phyloP scores from a whole-genome alignment of 1,284 basidiomycete genomes.

The Wolfiporia cocos region DNA sequence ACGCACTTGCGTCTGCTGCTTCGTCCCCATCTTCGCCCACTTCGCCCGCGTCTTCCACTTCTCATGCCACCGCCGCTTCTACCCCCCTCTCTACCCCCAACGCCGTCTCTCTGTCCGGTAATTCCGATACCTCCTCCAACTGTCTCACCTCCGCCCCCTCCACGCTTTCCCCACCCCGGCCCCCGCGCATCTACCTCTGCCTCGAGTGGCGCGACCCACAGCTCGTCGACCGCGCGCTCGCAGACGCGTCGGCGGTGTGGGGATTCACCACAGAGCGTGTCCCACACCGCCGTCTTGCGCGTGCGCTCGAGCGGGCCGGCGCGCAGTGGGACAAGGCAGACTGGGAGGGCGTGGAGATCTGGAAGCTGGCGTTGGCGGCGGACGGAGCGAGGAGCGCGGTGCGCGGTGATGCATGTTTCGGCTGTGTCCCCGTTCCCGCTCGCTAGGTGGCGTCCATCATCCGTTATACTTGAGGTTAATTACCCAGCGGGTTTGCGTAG shows the following conservation, averaged over 20 bases:
- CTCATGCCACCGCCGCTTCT: too few species aligned
- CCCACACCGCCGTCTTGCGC: constrained; percentile 52
- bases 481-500: too few species aligned
- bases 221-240: constrained; percentile 55
- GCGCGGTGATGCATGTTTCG: constrained; percentile 2
- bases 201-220: constrained; percentile 74
- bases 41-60: too few species aligned
- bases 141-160: background rate
- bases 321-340: constrained; percentile 56
- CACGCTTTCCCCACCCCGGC: constrained; percentile 18
- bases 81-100: constrained; percentile 9
- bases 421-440: background rate
- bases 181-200: constrained; percentile 58
- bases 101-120: constrained; percentile 9
- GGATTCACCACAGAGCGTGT: constrained; percentile 56
- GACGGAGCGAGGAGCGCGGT: background rate
- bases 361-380: constrained; percentile 38
- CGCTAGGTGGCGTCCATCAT: too few species aligned
- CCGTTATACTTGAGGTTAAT: too few species aligned
- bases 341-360: constrained; percentile 76
- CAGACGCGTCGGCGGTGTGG: constrained; percentile 41
- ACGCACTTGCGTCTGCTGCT: constrained; percentile 40
- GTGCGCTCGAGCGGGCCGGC: constrained; percentile 54
- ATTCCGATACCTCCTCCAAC: too few species aligned
- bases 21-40: constrained; percentile 13